phyloP scores from a whole-genome alignment of 1,284 basidiomycete genomes.

The Irpex sp. region DNA sequence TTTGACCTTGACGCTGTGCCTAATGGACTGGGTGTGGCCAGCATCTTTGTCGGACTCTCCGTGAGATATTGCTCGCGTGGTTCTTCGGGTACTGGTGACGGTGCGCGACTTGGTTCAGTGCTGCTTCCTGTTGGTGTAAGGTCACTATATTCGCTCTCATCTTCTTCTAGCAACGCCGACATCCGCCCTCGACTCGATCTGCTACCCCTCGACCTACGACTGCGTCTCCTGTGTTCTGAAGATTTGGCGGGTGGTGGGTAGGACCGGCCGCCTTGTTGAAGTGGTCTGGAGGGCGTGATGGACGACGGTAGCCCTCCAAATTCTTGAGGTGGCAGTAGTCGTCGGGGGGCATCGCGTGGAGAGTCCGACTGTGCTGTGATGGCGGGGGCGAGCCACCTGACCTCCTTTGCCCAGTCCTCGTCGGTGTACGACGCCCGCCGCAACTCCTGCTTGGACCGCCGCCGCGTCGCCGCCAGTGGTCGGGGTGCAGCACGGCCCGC shows the following conservation, averaged over 20 bases:
- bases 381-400: conserved; percentile 50
- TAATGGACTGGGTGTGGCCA: conserved; percentile 6
- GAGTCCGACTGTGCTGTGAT: conserved; percentile 19
- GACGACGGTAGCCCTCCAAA: conserved; percentile 2
- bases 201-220: conserved; percentile 12
- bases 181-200: conserved; percentile 25
- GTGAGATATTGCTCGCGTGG: conserved; percentile 6
- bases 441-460: conserved; percentile 27
- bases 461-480: conserved; percentile 12
- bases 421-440: conserved; percentile 33
- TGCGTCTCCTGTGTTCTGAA: conserved; percentile 11
- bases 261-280: conserved; percentile 9
- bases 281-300: conserved; percentile 6
- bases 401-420: conserved; percentile 59
- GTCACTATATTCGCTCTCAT: conserved; percentile 30
- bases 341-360: conserved; percentile 14
- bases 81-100: conserved; percentile 21
- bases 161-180: conserved; percentile 41
- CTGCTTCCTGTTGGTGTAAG: conserved; percentile 18
- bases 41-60: conserved; percentile 7
- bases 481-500: conserved; percentile 12
- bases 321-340: conserved; percentile 17
- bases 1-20: conserved; percentile 6
- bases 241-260: conserved; percentile 14
- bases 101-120: conserved; percentile 22